Evolutionary conservation across 2,329 filamentous ascomycete genomes (phyloP), one percentile per base, ranked within the genome.

Genomic region (Phialophora verrucosa): DNA sequence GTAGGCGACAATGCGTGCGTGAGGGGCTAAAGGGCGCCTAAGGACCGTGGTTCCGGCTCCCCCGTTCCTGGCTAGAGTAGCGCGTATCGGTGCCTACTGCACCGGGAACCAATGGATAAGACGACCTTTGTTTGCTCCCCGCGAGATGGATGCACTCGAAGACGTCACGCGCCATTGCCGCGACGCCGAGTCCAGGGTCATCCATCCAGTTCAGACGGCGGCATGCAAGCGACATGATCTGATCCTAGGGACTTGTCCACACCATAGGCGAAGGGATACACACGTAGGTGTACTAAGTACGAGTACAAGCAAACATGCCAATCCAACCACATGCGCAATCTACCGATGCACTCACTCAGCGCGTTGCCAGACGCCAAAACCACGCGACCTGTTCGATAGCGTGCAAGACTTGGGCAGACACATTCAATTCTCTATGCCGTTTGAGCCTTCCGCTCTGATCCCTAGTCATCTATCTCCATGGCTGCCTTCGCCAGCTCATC

Each of bases 11-110:
- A 49, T 49, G 49, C 20, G 35, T 42, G 49, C 31, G 23, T 51
- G 59, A 53, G 47, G 59, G 49, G n/a, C 32, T 23, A 32, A 35
- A 25, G 14, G n/a, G 20, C 14, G 50, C 11, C 35, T 53, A 65
- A n/a, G 38, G 38, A 44, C 20, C 38, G 38, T 8, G 17, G 17
- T 44, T n/a, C 51, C 66, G 56, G 63, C 27, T 32, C 47, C 64
- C 64, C 59, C 63, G 67, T 69, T 59, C 67, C 67, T 69, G 67
- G 38, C 64, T 66, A 66, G 59, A 44, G 59, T 69, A 69, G 67
- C 61, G 67, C 50, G 60, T 42, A 44, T 62, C 31, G 47, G 27
- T 42, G 67, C 56, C 49, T 60, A 11, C n/a, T 50, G 14, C 11
- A 29, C 2, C 38, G 25, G 59, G 42, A 47, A 25, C 56, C 53